A percentile compares a stretch with the other conserved stretches of the same genome.
Evolutionary conservation across 2,329 filamentous ascomycete genomes (phyloP).

Genomic region (Macrophomina phaseolina): DNA sequence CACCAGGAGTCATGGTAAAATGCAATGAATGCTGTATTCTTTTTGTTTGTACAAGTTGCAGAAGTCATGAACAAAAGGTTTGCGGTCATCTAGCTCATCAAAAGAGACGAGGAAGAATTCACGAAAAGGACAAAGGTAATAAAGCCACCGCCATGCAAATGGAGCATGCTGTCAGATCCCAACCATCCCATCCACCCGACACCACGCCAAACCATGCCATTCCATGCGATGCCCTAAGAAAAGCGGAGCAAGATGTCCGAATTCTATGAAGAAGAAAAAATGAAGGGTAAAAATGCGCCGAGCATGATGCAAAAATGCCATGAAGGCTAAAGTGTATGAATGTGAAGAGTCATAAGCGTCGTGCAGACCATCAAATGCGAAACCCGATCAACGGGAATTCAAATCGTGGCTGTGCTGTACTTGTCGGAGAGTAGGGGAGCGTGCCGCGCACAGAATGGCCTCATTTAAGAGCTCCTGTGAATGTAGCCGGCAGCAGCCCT

Average conservation of each 20-base stretch:
- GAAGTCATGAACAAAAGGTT: neutral
- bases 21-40: neutral
- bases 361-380: conserved; percentile 6
- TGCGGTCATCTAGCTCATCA: neutral
- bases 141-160: conserved; percentile 40
- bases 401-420: conserved; percentile 16
- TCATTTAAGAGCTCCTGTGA: conserved; percentile 15
- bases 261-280: conserved; percentile 1
- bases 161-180: conserved; percentile 5
- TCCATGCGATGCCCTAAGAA: conserved; percentile 9
- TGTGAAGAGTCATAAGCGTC: conserved; percentile 4
- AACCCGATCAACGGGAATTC: conserved; percentile 5
- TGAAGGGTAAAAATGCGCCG: neutral
- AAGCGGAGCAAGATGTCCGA: conserved; percentile 5
- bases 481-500: conserved; percentile 5
- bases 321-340: neutral
- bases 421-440: neutral
- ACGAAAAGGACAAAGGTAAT: conserved; percentile 57
- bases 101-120: neutral
- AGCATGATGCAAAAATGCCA: neutral
- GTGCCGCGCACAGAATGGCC: neutral
- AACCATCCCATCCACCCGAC: neutral
- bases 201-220: conserved; percentile 7
- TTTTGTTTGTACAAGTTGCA: neutral
- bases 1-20: neutral